Percentiles rank a stretch among this genome's conserved stretches.
These are phyloP conservation scores for Begonia fuchsioides DNA, from an alignment of 306 rosid genomes.

Conservation along the genomic window DNA sequence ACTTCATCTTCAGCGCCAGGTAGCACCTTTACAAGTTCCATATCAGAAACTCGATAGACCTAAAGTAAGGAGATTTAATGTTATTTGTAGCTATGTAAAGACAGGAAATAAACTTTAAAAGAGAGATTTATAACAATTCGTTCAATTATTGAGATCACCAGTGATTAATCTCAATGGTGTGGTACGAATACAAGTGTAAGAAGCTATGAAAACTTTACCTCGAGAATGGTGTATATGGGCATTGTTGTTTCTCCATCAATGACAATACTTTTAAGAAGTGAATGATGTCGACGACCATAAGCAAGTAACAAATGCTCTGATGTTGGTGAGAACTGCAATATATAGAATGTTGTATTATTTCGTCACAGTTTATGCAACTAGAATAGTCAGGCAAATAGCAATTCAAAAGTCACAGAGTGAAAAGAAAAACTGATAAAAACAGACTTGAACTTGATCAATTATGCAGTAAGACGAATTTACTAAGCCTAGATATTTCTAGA, in stretches of 20 bases:
- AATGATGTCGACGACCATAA: slow-evolving; percentile 48
- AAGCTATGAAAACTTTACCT: slow-evolving; percentile 31
- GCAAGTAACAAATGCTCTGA: slow-evolving; percentile 53
- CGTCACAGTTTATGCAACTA: slow-evolving; percentile 5
- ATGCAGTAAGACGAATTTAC: too few relatives aligned
- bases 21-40: slow-evolving; percentile 96
- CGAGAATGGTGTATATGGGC: slow-evolving; percentile 90
- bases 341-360: too few relatives aligned
- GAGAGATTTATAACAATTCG: neutral
- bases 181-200: too few relatives aligned
- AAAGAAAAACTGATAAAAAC: too few relatives aligned
- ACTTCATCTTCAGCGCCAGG: slow-evolving; percentile 99
- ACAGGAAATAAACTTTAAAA: slow-evolving; percentile 2
- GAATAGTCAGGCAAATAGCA: slow-evolving; percentile 2
- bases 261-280: slow-evolving; percentile 68
- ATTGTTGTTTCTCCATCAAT: slow-evolving; percentile 90
- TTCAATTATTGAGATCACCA: too few relatives aligned
- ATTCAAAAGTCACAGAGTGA: too few relatives aligned
- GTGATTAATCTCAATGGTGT: too few relatives aligned
- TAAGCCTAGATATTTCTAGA: too few relatives aligned
- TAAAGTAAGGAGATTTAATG: slow-evolving; percentile 22
- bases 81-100: neutral
- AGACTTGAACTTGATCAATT: too few relatives aligned
- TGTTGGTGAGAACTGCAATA: slow-evolving; percentile 44
- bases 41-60: slow-evolving; percentile 93